These are phyloP conservation scores for Cenchrus fungigraminus DNA, from an alignment of 176 grass and related monocot species.

Conservation along the genomic window DNA sequence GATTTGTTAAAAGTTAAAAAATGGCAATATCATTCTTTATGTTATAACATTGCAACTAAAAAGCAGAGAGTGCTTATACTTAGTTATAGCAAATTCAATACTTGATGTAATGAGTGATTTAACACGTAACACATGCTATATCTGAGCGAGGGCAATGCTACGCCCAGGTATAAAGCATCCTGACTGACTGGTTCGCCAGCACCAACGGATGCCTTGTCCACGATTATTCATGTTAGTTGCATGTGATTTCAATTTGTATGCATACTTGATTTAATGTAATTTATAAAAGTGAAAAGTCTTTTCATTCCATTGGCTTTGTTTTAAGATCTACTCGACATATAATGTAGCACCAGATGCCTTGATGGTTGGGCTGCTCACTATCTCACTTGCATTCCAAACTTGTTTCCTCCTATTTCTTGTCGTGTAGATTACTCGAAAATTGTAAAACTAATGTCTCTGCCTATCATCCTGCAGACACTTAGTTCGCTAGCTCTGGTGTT, in stretches of 20 bases:
- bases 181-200: not conserved
- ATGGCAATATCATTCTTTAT: not conserved
- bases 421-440: not conserved
- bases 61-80: not conserved
- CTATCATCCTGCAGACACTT: slow-evolving; percentile 64
- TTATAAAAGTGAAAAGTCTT: not conserved
- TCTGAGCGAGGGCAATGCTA: not conserved
- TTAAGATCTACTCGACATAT: not conserved
- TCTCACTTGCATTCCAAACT: not conserved
- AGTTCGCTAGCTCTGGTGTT: slow-evolving; percentile 96
- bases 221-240: slow-evolving; percentile 2
- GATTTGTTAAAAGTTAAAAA: not conserved
- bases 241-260: slow-evolving; percentile 9
- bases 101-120: not conserved
- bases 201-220: not conserved
- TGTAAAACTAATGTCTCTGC: not conserved
- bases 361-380: not conserved
- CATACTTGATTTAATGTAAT: not conserved
- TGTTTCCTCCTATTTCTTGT: not conserved
- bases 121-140: not conserved
- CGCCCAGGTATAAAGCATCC: not conserved
- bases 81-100: slow-evolving; percentile 8
- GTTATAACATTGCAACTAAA: not conserved
- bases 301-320: not conserved
- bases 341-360: not conserved